Percentiles rank a stretch among this genome's conserved stretches.
These are phyloP conservation scores for Rosa rugosa DNA, from an alignment of 306 rosid species.

Conservation along the genomic window DNA sequence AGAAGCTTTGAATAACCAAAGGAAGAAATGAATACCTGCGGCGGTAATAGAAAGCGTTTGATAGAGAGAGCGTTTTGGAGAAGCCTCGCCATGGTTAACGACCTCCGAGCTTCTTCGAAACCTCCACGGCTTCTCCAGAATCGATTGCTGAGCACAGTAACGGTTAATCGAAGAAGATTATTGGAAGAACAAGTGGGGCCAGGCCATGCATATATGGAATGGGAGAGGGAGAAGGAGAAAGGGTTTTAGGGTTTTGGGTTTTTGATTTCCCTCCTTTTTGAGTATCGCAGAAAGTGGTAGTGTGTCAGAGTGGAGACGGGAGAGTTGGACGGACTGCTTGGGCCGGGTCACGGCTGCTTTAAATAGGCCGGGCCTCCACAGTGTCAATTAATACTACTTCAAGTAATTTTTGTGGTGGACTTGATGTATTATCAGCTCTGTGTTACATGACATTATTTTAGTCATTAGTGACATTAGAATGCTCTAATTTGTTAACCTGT, in stretches of 20 bases:
- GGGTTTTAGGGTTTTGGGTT: conserved; percentile 45
- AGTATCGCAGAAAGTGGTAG: neutral
- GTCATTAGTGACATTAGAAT: too few species aligned
- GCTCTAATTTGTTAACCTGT: too few species aligned
- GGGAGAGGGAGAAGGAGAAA: neutral
- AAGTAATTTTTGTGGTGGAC: too few species aligned
- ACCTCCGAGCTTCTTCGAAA: conserved; percentile 14
- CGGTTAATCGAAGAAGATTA: neutral
- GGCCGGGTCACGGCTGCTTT: conserved; percentile 3
- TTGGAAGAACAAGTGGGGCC: neutral
- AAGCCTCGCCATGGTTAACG: conserved; percentile 64
- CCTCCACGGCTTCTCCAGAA: conserved; percentile 10
- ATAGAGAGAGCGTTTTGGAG: conserved; percentile 52
- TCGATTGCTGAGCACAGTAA: neutral
- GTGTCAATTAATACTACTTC: neutral
- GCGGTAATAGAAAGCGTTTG: conserved; percentile 43
- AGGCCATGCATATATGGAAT: conserved; percentile 1
- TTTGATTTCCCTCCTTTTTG: conserved; percentile 61
- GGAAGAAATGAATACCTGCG: conserved; percentile 45
- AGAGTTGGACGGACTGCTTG: conserved; percentile 5
- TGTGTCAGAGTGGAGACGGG: neutral
- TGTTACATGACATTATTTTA: too few species aligned
- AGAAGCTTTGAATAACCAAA: neutral
- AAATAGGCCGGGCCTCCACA: neutral
- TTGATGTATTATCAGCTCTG: too few species aligned